Evolutionary conservation across 345 rosid genomes (phyloP), one percentile per base, ranked within the genome.

Genomic region (Gossypium herbaceum): DNA sequence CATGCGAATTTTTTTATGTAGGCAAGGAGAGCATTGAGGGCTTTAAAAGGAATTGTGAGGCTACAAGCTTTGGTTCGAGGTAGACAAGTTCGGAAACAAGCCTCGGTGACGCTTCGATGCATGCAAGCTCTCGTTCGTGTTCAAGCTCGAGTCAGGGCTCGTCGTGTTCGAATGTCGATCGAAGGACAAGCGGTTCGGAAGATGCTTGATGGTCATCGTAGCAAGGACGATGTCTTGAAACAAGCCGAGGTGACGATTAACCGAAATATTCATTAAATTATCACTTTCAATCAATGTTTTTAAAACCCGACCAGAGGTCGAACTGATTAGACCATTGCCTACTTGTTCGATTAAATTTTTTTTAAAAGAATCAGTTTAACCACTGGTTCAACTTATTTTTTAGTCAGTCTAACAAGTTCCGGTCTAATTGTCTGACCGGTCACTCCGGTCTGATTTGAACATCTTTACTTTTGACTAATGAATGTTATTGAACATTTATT

Each of bases 121-220:
- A 94, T 94, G 98, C 98, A 94, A 82, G 98, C 98, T 80, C 91
- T 94, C 3, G 97, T 92, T 43, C 80, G 98, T 41, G 97, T 92
- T n/a, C 98, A 94, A 68, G 98, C 98, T 57, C 87, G 97, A 25
- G 96, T 92, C 3, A 86, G 98, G 85, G 98, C 98, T 64, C 92
- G 92, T 52, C 91, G 86, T 12, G 98, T 92, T 7, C 81, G 98
- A 43, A 87, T 91, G 98, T 89, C 98, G 22, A 59, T 82, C 0
- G 93, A 94, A 77, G 98, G 98, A 29, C 97, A 91, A 79, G 93
- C 87, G 9, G 93, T 92, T 63, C 97, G 91, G 81, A 79, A 84
- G 79, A 66, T 92, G 74, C 82, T 92, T 2, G 79, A 91, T 74
- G 92, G 86, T 72, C 85, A 73, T 62, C 79, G 89, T 7, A 88